A percentile compares a stretch with the other conserved stretches of the same genome.
phyloP scores from a whole-genome alignment of 352 stramenopile genomes.

The Globisporangium abappressorium region DNA sequence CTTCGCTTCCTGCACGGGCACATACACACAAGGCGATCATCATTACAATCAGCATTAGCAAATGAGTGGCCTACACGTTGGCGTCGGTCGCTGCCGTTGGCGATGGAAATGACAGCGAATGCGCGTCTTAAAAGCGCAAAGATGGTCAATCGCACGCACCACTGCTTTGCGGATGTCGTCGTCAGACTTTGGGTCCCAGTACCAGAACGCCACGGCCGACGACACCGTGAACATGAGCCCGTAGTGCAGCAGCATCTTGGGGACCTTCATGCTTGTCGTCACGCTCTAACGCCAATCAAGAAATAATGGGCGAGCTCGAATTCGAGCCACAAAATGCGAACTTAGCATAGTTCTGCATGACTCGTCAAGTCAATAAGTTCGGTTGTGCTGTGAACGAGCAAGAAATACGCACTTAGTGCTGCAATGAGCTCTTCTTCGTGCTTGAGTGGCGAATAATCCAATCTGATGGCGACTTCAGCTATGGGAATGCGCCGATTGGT shows the following conservation, averaged over 20 bases:
- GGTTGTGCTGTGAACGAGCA: not conserved
- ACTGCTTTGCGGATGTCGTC: conserved; percentile 76
- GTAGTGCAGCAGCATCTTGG: conserved; percentile 85
- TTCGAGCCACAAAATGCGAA: not conserved
- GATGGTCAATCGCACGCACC: conserved; percentile 32
- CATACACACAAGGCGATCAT: conserved; percentile 1
- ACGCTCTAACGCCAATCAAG: too few relatives aligned
- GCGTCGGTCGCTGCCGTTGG: too few relatives aligned
- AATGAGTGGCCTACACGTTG: not conserved
- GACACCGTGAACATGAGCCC: conserved; percentile 65
- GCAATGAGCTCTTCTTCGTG: not conserved
- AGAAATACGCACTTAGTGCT: not conserved
- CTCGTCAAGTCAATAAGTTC: not conserved
- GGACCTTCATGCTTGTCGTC: conserved; percentile 57
- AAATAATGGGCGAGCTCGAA: not conserved
- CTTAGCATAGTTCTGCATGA: not conserved
- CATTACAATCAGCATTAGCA: not conserved
- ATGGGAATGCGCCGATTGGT: conserved; percentile 9
- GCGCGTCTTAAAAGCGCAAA: not conserved
- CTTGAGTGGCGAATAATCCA: conserved; percentile 5
- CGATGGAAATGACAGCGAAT: not conserved
- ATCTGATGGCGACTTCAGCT: conserved; percentile 6
- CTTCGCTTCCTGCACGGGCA: conserved; percentile 48
- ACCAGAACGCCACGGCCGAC: conserved; percentile 60
- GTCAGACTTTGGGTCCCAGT: conserved; percentile 69